A percentile compares a stretch with the other conserved stretches of the same genome.
Evolutionary conservation across 352 stramenopile genomes (phyloP).

Genomic region (Peronospora destructor): DNA sequence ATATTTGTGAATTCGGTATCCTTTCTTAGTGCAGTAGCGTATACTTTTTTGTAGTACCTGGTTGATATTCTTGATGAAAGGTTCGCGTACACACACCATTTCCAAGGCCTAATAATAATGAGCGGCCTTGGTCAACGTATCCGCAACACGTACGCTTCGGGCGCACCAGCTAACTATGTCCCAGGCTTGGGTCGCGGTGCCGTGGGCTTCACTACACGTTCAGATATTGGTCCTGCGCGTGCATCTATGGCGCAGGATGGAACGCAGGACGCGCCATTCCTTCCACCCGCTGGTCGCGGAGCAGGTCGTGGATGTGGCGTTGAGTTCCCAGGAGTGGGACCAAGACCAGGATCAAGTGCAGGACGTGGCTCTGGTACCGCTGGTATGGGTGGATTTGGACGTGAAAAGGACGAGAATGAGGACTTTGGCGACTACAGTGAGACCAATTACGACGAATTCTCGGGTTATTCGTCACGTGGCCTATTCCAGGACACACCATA

Average conservation of each 20-base stretch:
- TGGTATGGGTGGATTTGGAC: slow-evolving; percentile 73
- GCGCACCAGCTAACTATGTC: slow-evolving; percentile 93
- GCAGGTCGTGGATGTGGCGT: slow-evolving; percentile 60
- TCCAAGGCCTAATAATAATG: slow-evolving; percentile 28
- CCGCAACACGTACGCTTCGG: slow-evolving; percentile 81
- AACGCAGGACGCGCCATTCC: slow-evolving; percentile 52
- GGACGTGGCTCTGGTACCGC: slow-evolving; percentile 72
- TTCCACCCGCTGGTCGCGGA: slow-evolving; percentile 54
- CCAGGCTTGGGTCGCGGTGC: slow-evolving; percentile 92
- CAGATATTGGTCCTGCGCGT: slow-evolving; percentile 91
- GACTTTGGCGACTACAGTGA: slow-evolving; percentile 87
- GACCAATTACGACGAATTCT: slow-evolving; percentile 90
- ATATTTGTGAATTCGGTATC: too few relatives aligned
- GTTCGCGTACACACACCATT: neutral
- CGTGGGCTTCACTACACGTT: slow-evolving; percentile 95
- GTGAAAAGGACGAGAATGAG: slow-evolving; percentile 82
- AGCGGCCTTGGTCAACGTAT: slow-evolving; percentile 62
- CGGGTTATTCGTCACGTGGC: slow-evolving; percentile 76
- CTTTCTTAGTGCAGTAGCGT: too few relatives aligned
- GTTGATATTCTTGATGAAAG: neutral
- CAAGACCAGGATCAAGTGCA: slow-evolving; percentile 23
- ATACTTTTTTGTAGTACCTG: too few relatives aligned
- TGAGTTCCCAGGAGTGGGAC: slow-evolving; percentile 12
- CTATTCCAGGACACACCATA: slow-evolving; percentile 91
- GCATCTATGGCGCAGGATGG: slow-evolving; percentile 54